These are phyloP conservation scores for Solanum megistacrolobum DNA, from an alignment of 257 asterid genomes.

Conservation along the genomic window DNA sequence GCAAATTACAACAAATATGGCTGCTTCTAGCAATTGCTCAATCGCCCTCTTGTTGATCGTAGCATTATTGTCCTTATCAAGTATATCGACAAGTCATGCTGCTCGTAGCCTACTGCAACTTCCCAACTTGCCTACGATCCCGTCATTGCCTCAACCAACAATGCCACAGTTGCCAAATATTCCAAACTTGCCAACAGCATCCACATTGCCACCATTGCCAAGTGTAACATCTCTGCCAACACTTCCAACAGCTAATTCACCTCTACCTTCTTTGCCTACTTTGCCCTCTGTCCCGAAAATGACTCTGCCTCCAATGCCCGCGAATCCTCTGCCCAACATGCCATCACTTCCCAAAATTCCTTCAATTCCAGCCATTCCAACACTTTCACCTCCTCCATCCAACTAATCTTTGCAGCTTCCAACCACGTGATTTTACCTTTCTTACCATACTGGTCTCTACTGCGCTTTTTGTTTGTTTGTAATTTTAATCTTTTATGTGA, in stretches of 20 bases:
- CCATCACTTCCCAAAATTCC: background rate
- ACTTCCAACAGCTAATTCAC: background rate
- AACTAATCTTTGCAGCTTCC: background rate
- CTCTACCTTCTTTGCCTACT: background rate
- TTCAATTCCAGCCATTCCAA: background rate
- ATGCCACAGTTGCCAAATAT: background rate
- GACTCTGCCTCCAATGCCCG: background rate
- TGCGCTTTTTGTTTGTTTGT: background rate
- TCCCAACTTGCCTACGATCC: background rate
- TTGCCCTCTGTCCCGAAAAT: too few relatives aligned
- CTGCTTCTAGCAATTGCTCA: background rate
- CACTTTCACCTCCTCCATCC: constrained; percentile 1
- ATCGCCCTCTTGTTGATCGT: background rate
- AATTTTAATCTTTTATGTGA: background rate
- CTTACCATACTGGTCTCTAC: background rate
- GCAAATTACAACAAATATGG: background rate
- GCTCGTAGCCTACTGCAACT: background rate
- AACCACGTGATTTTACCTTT: background rate
- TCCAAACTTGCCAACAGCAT: background rate
- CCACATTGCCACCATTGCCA: background rate
- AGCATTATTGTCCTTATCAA: background rate
- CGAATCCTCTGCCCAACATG: background rate
- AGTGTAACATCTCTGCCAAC: background rate
- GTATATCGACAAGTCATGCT: background rate
- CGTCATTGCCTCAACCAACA: background rate